Evolutionary conservation across 148 eudicot species (phyloP).

Genomic region (Amaranthus palmeri): DNA sequence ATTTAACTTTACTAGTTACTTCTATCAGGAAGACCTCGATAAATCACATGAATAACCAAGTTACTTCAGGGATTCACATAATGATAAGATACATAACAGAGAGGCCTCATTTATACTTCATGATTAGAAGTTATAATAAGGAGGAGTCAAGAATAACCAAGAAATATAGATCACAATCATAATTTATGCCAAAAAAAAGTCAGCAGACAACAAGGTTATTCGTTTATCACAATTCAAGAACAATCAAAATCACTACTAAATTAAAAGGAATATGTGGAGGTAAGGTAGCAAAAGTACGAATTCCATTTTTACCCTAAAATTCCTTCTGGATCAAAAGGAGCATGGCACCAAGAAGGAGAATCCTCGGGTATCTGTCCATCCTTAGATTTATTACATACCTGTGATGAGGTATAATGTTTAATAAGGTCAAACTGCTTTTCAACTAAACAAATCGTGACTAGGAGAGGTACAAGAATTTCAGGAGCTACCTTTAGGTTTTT

Average conservation of each 20-base stretch:
- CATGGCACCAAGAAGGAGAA: slow-evolving; percentile 86
- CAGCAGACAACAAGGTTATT: too few species aligned
- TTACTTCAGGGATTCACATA: too few species aligned
- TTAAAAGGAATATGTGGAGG: not conserved
- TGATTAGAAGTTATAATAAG: too few species aligned
- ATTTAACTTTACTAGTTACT: too few species aligned
- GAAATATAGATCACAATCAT: too few species aligned
- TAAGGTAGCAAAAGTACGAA: not conserved
- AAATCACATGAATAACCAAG: too few species aligned
- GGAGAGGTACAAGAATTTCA: not conserved
- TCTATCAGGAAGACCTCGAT: too few species aligned
- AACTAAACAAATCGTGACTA: not conserved
- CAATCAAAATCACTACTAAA: not conserved
- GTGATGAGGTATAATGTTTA: slow-evolving; percentile 7
- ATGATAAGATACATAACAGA: too few species aligned
- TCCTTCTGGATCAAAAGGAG: slow-evolving; percentile 96
- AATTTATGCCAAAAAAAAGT: too few species aligned
- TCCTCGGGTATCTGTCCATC: slow-evolving; percentile 41
- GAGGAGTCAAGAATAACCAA: too few species aligned
- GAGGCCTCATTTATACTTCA: too few species aligned
- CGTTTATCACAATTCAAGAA: too few species aligned
- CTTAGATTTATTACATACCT: slow-evolving; percentile 63
- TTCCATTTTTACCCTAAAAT: slow-evolving; percentile 52
- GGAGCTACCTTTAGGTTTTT: slow-evolving; percentile 58
- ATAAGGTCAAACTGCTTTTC: not conserved